phyloP scores from a whole-genome alignment of 495 filamentous ascomycete species.

The Clavariopsis aquatica region DNA sequence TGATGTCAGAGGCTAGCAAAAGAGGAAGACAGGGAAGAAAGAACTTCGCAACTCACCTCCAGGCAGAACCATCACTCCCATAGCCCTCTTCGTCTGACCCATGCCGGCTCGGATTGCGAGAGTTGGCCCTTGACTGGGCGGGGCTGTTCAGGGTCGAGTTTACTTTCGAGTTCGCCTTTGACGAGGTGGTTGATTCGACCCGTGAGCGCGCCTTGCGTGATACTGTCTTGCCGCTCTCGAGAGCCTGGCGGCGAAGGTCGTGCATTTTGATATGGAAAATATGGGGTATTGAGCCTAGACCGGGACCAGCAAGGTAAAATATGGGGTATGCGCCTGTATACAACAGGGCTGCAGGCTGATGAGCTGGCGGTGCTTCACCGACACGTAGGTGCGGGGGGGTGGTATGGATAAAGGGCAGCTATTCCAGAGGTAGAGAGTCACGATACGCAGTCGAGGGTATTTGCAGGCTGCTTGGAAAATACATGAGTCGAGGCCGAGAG shows the following conservation, averaged over 20 bases:
- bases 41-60: conserved; percentile 56
- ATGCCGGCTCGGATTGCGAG: conserved; percentile 51
- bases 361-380: conserved; percentile 32
- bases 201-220: conserved; percentile 84
- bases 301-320: conserved; percentile 2
- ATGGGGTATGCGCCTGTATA: neutral
- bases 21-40: neutral
- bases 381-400: conserved; percentile 13
- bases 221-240: conserved; percentile 87
- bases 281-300: conserved; percentile 1
- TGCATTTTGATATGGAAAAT: conserved; percentile 56
- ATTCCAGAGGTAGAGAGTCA: conserved; percentile 33
- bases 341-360: conserved; percentile 27
- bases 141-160: conserved; percentile 64
- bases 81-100: conserved; percentile 79
- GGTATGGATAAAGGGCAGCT: conserved; percentile 2
- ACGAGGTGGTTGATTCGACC: conserved; percentile 65
- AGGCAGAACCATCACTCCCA: conserved; percentile 68
- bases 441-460: conserved; percentile 29
- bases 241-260: conserved; percentile 78
- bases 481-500: conserved; percentile 32
- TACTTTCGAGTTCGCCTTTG: conserved; percentile 62
- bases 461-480: conserved; percentile 15
- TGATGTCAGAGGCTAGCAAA: conserved; percentile 21
- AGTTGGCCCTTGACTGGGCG: conserved; percentile 56